A percentile compares a stretch with the other conserved stretches of the same genome.
Conservation (phyloP, 169 alveolate genomes). For the Plasmodium gonderi region DNA sequence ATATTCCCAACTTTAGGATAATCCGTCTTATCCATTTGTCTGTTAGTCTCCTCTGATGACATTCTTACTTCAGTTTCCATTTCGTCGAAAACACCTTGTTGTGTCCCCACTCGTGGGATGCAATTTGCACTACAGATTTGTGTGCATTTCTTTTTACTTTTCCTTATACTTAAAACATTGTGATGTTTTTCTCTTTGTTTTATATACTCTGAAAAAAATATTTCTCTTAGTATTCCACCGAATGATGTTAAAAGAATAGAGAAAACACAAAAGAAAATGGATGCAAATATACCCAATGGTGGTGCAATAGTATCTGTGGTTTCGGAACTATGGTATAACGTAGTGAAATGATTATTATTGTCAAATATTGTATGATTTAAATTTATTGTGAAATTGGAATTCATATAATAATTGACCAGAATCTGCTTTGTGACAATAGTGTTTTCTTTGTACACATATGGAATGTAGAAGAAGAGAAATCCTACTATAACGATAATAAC, state of each 20-base stretch:
- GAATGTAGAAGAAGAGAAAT: conserved; percentile 50
- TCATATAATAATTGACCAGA: conserved; percentile 27
- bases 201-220: conserved; percentile 49
- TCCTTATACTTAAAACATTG: neutral
- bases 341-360: neutral
- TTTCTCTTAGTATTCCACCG: conserved; percentile 66
- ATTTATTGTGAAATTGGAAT: conserved; percentile 2
- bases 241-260: conserved; percentile 59
- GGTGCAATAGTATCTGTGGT: neutral
- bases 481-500: conserved; percentile 46
- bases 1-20: neutral
- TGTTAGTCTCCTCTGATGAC: neutral
- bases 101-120: neutral
- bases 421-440: neutral
- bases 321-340: neutral
- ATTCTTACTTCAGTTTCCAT: neutral
- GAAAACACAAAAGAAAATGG: conserved; percentile 39
- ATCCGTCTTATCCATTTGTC: neutral
- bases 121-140: neutral
- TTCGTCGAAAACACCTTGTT: neutral
- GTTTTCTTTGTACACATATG: conserved; percentile 34
- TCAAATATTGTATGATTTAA: neutral
- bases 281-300: conserved; percentile 26
- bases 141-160: neutral
- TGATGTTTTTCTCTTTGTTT: neutral